Conservation (phyloP, 2,329 filamentous ascomycete species). For the Fusarium falciforme region DNA sequence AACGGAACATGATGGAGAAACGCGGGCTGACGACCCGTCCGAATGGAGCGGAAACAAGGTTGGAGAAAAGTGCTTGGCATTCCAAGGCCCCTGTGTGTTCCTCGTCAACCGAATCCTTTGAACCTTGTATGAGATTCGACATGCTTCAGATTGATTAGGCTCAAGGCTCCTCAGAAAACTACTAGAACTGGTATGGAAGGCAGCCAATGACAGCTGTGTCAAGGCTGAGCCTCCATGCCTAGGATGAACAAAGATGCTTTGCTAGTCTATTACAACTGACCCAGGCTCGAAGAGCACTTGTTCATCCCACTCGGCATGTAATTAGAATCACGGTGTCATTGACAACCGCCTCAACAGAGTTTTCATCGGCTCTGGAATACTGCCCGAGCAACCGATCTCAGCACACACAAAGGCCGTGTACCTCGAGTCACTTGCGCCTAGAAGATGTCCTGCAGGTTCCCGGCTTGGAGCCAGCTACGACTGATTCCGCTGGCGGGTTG, state of each 20-base stretch:
- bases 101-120: constrained; percentile 4
- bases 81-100: not conserved
- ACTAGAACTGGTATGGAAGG: not conserved
- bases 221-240: not conserved
- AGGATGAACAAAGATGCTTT: not conserved
- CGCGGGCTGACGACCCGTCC: not conserved
- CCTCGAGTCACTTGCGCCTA: not conserved
- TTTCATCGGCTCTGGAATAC: not conserved
- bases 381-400: not conserved
- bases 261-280: not conserved
- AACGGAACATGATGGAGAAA: constrained; percentile 3
- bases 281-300: not conserved
- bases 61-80: constrained; percentile 8
- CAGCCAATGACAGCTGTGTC: not conserved
- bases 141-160: constrained; percentile 13
- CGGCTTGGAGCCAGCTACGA: not conserved
- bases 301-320: not conserved
- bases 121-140: constrained; percentile 17
- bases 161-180: not conserved
- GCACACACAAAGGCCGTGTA: not conserved
- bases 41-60: not conserved
- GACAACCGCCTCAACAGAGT: not conserved
- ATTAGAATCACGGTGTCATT: not conserved
- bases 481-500: not conserved
- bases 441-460: not conserved